Percentiles rank a stretch among this genome's conserved stretches.
These are phyloP conservation scores for Barbatosphaeria neglecta DNA, from an alignment of 495 filamentous ascomycete genomes.

Conservation along the genomic window DNA sequence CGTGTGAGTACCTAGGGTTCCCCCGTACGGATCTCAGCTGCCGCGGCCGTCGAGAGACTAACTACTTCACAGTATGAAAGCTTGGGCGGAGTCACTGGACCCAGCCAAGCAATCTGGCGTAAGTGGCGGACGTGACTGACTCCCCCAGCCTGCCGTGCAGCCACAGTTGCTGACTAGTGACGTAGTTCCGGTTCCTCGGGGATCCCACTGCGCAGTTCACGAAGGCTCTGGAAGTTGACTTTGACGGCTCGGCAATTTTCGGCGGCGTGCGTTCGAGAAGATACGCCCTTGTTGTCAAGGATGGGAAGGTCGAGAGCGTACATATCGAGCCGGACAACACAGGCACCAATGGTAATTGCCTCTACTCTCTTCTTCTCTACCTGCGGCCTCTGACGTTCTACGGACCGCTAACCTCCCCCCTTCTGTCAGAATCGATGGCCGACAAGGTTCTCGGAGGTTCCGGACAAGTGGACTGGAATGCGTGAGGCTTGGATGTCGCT, in stretches of 20 bases:
- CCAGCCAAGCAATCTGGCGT: slow-evolving; percentile 53
- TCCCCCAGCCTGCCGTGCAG: not conserved
- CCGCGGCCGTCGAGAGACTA: not conserved
- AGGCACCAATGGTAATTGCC: slow-evolving; percentile 58
- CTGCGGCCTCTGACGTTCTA: not conserved
- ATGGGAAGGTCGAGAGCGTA: slow-evolving; percentile 64
- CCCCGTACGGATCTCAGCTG: not conserved
- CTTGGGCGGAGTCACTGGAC: not conserved
- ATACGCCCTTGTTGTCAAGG: slow-evolving; percentile 69
- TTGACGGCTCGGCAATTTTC: slow-evolving; percentile 76
- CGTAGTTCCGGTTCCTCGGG: slow-evolving; percentile 71
- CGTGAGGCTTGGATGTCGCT: not conserved
- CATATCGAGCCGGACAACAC: slow-evolving; percentile 91
- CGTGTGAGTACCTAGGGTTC: slow-evolving; percentile 50
- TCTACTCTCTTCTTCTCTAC: not conserved
- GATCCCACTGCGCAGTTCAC: slow-evolving; percentile 80
- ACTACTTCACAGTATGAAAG: not conserved
- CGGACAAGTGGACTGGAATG: not conserved
- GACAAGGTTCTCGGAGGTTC: not conserved
- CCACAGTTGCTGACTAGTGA: not conserved
- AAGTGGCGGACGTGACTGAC: slow-evolving; percentile 23
- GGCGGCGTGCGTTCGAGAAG: slow-evolving; percentile 78
- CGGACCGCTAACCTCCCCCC: slow-evolving; percentile 1
- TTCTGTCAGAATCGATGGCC: slow-evolving; percentile 8
- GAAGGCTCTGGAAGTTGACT: slow-evolving; percentile 70